phyloP scores from a whole-genome alignment of 176 grass and related monocot genomes.

The Tuctoria greenei region DNA sequence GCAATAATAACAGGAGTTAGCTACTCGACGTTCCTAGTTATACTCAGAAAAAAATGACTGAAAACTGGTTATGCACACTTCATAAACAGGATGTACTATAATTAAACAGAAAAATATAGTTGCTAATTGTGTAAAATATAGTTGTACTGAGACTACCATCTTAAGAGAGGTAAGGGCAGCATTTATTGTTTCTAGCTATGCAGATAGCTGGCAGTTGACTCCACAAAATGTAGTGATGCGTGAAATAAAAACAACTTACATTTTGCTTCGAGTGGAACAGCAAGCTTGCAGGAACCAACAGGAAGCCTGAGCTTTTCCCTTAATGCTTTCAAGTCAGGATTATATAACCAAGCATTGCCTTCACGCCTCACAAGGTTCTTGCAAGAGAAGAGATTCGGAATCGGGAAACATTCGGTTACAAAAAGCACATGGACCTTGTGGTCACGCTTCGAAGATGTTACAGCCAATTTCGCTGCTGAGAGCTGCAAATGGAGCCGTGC shows the following conservation, averaged over 20 bases:
- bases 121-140: too few relatives aligned
- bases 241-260: constrained; percentile 30
- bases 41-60: too few relatives aligned
- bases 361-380: constrained; percentile 48
- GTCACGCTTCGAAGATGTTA: constrained; percentile 40
- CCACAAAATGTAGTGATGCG: not conserved
- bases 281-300: constrained; percentile 65
- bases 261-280: constrained; percentile 67
- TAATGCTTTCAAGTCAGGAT: constrained; percentile 6
- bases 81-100: too few relatives aligned
- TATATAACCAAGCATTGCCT: constrained; percentile 60
- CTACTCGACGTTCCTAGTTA: not conserved
- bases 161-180: not conserved
- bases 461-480: constrained; percentile 72
- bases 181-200: constrained; percentile 10
- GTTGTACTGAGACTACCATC: not conserved
- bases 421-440: constrained; percentile 68
- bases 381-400: constrained; percentile 71
- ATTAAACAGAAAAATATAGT: too few relatives aligned
- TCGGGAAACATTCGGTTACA: constrained; percentile 52
- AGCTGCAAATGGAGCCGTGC: constrained; percentile 83
- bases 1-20: not conserved
- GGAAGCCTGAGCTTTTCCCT: constrained; percentile 44
- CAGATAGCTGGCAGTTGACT: not conserved
- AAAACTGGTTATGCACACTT: too few relatives aligned